A percentile compares a stretch with the other conserved stretches of the same genome.
These are phyloP conservation scores for Moelleriella libera DNA, from an alignment of 2,329 filamentous ascomycete genomes.

Conservation along the genomic window DNA sequence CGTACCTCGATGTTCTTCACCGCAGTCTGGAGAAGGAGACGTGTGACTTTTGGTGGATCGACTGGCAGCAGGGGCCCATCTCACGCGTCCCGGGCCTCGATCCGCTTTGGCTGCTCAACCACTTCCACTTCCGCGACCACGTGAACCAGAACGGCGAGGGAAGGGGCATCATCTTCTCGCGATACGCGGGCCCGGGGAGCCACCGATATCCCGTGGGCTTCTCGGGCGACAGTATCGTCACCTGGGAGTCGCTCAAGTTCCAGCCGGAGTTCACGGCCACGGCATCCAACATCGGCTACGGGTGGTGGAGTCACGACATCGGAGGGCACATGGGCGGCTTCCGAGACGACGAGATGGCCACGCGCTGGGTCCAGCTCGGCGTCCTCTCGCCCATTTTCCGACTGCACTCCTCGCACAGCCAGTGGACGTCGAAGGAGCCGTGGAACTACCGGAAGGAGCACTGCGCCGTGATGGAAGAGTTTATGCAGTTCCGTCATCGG, in stretches of 20 bases:
- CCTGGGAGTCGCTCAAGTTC: constrained; percentile 47
- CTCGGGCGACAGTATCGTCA: constrained; percentile 44
- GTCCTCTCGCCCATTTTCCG: constrained; percentile 46
- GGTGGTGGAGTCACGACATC: constrained; percentile 57
- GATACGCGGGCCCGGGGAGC: constrained; percentile 46
- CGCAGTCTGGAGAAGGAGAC: constrained; percentile 38
- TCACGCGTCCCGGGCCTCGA: constrained; percentile 43
- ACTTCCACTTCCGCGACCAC: constrained; percentile 46
- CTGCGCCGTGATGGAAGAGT: constrained; percentile 29
- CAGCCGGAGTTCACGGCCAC: constrained; percentile 54
- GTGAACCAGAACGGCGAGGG: constrained; percentile 17
- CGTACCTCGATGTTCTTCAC: constrained; percentile 43
- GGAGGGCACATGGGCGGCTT: constrained; percentile 45
- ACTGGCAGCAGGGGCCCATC: constrained; percentile 48
- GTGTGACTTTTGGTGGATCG: constrained; percentile 52
- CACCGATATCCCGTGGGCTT: constrained; percentile 53
- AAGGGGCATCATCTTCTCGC: constrained; percentile 40
- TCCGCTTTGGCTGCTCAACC: constrained; percentile 50
- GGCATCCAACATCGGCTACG: constrained; percentile 52
- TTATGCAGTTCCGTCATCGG: constrained; percentile 38
- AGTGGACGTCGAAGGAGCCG: constrained; percentile 47
- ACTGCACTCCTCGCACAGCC: constrained; percentile 41
- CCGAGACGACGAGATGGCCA: constrained; percentile 42
- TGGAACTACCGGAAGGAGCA: constrained; percentile 33
- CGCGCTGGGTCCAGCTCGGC: constrained; percentile 49